Percentiles rank a stretch among this genome's conserved stretches.
Conservation (phyloP, 257 asterid species). For the Scutellaria baicalensis region DNA sequence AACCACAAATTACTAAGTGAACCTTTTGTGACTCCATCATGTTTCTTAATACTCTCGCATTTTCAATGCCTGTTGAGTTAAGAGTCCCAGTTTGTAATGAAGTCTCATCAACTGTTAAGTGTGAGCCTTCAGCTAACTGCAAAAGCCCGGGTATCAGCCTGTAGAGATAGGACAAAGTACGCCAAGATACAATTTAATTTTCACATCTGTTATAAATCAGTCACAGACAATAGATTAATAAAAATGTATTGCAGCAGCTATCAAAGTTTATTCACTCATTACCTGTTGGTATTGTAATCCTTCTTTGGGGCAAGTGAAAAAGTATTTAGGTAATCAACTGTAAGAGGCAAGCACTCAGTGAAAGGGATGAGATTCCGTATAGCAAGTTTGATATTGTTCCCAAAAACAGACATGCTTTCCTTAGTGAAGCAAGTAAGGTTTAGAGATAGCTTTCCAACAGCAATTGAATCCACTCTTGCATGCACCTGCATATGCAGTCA, state of each 20-base stretch:
- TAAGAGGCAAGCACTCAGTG: slow-evolving; percentile 58
- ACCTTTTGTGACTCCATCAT: slow-evolving; percentile 73
- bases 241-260: background rate
- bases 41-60: slow-evolving; percentile 46
- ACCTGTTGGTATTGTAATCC: slow-evolving; percentile 85
- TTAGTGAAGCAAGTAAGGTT: slow-evolving; percentile 68
- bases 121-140: slow-evolving; percentile 88
- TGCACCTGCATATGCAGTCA: slow-evolving; percentile 52
- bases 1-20: background rate
- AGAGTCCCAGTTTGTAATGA: slow-evolving; percentile 59
- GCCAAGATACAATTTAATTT: background rate
- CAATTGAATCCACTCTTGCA: slow-evolving; percentile 61
- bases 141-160: slow-evolving; percentile 64
- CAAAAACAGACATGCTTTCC: slow-evolving; percentile 60
- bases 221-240: background rate
- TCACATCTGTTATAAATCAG: background rate
- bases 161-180: slow-evolving; percentile 6
- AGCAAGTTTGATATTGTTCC: slow-evolving; percentile 44
- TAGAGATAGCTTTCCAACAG: slow-evolving; percentile 81
- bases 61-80: slow-evolving; percentile 59
- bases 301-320: slow-evolving; percentile 69
- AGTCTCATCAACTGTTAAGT: slow-evolving; percentile 77
- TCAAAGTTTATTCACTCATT: background rate
- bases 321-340: slow-evolving; percentile 67
- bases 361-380: slow-evolving; percentile 60